phyloP scores from a whole-genome alignment of 805 yeast genomes.

The Teunomyces barrocoloradensis region DNA sequence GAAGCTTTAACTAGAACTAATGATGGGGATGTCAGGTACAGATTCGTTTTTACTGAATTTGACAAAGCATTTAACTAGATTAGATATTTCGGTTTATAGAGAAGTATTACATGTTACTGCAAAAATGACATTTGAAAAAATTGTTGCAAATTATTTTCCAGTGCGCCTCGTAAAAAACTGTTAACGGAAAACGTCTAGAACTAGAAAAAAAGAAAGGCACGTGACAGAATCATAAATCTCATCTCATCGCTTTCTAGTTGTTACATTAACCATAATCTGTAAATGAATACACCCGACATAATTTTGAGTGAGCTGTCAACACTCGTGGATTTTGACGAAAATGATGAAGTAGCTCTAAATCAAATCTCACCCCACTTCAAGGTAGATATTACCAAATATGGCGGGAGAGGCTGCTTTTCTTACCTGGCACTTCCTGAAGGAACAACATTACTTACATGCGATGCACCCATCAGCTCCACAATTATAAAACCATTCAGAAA shows the following conservation, averaged over 20 bases:
- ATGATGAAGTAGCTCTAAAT: neutral
- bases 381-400: conserved; percentile 41
- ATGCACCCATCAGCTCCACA: conserved; percentile 45
- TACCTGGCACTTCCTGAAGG: conserved; percentile 34
- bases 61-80: conserved; percentile 41
- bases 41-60: conserved; percentile 60
- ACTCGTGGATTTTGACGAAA: neutral
- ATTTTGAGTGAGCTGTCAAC: neutral
- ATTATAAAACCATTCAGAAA: conserved; percentile 54
- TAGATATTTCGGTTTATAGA: neutral
- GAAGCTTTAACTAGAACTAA: conserved; percentile 55
- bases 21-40: conserved; percentile 57
- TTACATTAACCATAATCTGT: neutral
- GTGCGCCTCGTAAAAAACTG: neutral
- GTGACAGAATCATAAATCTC: neutral
- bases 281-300: neutral
- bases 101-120: neutral
- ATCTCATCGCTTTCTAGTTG: neutral
- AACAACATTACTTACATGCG: conserved; percentile 38
- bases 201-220: neutral
- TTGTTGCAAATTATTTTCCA: neutral
- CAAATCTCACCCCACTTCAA: conserved; percentile 29
- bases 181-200: neutral
- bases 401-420: conserved; percentile 67
- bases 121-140: too few species aligned